Evolutionary conservation across 768 basidiomycete species (phyloP).

Genomic region (Antrodiella citrinella): DNA sequence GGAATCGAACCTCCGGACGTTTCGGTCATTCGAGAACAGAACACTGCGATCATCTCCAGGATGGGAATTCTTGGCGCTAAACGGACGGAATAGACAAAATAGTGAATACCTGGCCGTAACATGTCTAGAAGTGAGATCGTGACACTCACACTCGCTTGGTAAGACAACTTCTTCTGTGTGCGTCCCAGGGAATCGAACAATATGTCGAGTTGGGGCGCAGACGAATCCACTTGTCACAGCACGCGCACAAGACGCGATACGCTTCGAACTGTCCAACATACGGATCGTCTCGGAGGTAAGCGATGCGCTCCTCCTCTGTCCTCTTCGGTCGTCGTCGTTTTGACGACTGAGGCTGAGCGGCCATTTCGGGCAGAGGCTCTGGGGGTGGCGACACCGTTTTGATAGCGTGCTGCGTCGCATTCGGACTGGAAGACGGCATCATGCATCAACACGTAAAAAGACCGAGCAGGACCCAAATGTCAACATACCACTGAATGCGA

Average conservation of each 20-base stretch:
- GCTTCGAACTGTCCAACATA: slow-evolving; percentile 79
- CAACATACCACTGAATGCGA: slow-evolving; percentile 46
- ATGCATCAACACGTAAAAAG: background rate
- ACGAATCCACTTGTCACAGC: slow-evolving; percentile 81
- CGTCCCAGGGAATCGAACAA: slow-evolving; percentile 85
- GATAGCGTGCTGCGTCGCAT: slow-evolving; percentile 8
- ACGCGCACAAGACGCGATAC: slow-evolving; percentile 70
- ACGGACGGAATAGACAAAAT: slow-evolving; percentile 4
- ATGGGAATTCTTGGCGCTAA: slow-evolving; percentile 23
- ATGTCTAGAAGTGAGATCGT: no score
- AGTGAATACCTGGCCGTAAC: background rate
- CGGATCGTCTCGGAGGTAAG: slow-evolving; percentile 58
- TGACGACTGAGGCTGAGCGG: slow-evolving; percentile 7
- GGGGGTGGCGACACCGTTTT: slow-evolving; percentile 10
- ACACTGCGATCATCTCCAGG: slow-evolving; percentile 55
- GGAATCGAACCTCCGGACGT: slow-evolving; percentile 68
- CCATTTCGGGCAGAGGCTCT: slow-evolving; percentile 8
- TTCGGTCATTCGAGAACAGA: slow-evolving; percentile 54
- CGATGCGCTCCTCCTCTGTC: slow-evolving; percentile 70
- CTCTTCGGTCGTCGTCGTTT: slow-evolving; percentile 71
- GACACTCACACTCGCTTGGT: slow-evolving; percentile 63
- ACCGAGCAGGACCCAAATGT: slow-evolving; percentile 1
- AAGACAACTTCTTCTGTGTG: slow-evolving; percentile 75
- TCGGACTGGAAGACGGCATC: slow-evolving; percentile 12
- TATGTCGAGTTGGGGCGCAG: slow-evolving; percentile 82